Percentiles rank a stretch among this genome's conserved stretches.
Evolutionary conservation across 192 early-diverging fungal species (phyloP).

Genomic region (Entomortierella parvispora): DNA sequence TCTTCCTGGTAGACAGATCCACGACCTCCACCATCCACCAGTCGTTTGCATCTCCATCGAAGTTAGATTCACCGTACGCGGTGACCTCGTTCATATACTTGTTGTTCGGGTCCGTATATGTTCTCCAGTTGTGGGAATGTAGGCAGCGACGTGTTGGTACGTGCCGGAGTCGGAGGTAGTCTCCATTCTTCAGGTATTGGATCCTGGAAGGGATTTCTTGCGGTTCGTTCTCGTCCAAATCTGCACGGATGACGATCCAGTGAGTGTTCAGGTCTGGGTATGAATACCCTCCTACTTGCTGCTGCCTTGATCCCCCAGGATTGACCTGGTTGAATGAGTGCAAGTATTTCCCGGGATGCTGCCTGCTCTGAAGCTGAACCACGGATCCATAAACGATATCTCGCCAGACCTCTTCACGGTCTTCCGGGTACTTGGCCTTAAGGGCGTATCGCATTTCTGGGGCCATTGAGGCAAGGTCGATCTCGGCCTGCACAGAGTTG

Average conservation of each 20-base stretch:
- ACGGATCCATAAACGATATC: conserved; percentile 66
- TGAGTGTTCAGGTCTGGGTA: conserved; percentile 69
- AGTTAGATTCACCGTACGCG: conserved; percentile 69
- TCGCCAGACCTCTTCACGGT: conserved; percentile 14
- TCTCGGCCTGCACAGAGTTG: conserved; percentile 50
- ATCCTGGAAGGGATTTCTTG: conserved; percentile 42
- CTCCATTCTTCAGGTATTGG: conserved; percentile 70
- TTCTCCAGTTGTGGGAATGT: conserved; percentile 69
- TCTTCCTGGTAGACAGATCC: conserved; percentile 25
- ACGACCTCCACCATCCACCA: conserved; percentile 83
- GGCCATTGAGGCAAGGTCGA: conserved; percentile 23
- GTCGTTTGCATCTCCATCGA: conserved; percentile 87
- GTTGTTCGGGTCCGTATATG: background rate
- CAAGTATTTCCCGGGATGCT: conserved; percentile 52
- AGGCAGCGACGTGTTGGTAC: conserved; percentile 62
- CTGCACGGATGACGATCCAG: conserved; percentile 64
- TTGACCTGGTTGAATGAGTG: conserved; percentile 68
- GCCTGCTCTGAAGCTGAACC: conserved; percentile 62
- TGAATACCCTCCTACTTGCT: conserved; percentile 75
- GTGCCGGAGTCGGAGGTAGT: conserved; percentile 79
- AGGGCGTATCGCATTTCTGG: conserved; percentile 6
- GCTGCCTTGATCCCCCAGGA: conserved; percentile 69
- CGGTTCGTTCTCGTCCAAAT: conserved; percentile 8
- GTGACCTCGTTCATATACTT: conserved; percentile 18
- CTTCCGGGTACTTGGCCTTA: conserved; percentile 2